Evolutionary conservation across 768 basidiomycete species (phyloP).

Genomic region (Mycena rosella): DNA sequence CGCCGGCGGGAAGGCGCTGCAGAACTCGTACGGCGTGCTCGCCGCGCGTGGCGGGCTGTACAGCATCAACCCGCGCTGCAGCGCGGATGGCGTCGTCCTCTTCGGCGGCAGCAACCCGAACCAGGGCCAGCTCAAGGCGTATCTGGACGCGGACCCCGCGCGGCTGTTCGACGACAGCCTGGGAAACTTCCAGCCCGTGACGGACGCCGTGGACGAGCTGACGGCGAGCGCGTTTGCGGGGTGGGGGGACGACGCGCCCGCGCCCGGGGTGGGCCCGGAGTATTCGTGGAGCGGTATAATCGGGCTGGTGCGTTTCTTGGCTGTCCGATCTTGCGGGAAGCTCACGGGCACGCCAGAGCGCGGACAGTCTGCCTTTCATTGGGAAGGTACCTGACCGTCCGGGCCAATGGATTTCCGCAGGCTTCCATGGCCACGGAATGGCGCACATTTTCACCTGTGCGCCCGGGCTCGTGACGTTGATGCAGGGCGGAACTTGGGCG

Average conservation of each 20-base stretch:
- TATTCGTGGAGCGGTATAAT: conserved; percentile 40
- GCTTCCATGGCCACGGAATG: conserved; percentile 42
- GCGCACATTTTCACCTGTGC: conserved; percentile 30
- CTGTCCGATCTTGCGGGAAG: background rate
- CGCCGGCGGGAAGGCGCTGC: conserved; percentile 31
- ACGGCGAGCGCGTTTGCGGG: conserved; percentile 31
- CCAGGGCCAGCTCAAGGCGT: conserved; percentile 28
- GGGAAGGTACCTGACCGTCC: conserved; percentile 36
- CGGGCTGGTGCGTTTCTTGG: conserved; percentile 29
- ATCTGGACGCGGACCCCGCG: conserved; percentile 31
- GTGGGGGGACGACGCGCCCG: conserved; percentile 29
- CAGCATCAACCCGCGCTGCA: conserved; percentile 36
- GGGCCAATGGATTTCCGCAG: conserved; percentile 39
- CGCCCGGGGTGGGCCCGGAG: conserved; percentile 33
- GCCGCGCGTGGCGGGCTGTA: conserved; percentile 25
- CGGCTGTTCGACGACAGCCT: conserved; percentile 35
- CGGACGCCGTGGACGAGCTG: conserved; percentile 33
- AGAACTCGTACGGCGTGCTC: conserved; percentile 39
- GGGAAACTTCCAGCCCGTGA: conserved; percentile 36
- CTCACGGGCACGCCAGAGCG: conserved; percentile 24
- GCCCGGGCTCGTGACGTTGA: conserved; percentile 31
- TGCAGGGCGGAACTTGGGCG: conserved; percentile 34
- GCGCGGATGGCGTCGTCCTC: conserved; percentile 34
- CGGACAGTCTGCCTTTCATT: conserved; percentile 38
- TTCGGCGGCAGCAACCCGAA: conserved; percentile 38